These are phyloP conservation scores for Trapa bicornis DNA, from an alignment of 345 rosid genomes.

Conservation along the genomic window DNA sequence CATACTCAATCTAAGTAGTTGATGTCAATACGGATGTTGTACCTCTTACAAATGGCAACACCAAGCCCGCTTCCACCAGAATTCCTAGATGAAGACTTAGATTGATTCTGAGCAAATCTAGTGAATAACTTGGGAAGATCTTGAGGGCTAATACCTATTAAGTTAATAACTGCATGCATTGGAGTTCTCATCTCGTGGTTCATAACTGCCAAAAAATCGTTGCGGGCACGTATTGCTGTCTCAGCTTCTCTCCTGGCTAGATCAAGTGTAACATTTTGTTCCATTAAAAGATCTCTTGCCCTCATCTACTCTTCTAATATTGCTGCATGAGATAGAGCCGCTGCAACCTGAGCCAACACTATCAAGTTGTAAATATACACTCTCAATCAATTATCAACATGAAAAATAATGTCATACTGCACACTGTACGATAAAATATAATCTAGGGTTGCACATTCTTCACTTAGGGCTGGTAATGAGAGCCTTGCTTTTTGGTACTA, in stretches of 20 bases:
- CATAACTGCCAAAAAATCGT: conserved; percentile 98
- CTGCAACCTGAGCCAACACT: conserved; percentile 57
- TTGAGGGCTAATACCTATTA: conserved; percentile 72
- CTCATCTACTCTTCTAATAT: conserved; percentile 96
- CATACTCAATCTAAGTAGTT: conserved; percentile 1
- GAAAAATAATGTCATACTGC: background rate
- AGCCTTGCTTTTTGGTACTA: background rate
- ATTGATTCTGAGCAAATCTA: conserved; percentile 76
- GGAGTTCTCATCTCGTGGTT: conserved; percentile 99
- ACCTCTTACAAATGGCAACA: conserved; percentile 98
- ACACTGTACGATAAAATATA: background rate
- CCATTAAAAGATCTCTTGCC: conserved; percentile 94
- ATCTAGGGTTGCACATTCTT: background rate
- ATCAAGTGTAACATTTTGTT: conserved; percentile 92
- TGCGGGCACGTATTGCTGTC: conserved; percentile 88
- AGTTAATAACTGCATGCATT: conserved; percentile 92
- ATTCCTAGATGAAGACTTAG: conserved; percentile 39
- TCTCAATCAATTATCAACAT: background rate
- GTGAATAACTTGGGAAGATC: conserved; percentile 80
- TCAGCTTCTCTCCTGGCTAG: conserved; percentile 90
- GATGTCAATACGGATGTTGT: conserved; percentile 2
- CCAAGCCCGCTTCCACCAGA: conserved; percentile 93
- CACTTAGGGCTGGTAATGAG: background rate
- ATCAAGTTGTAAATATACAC: conserved; percentile 8
- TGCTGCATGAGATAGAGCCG: conserved; percentile 97